phyloP scores from a whole-genome alignment of 306 rosid genomes.

The Acacia melanoxylon region DNA sequence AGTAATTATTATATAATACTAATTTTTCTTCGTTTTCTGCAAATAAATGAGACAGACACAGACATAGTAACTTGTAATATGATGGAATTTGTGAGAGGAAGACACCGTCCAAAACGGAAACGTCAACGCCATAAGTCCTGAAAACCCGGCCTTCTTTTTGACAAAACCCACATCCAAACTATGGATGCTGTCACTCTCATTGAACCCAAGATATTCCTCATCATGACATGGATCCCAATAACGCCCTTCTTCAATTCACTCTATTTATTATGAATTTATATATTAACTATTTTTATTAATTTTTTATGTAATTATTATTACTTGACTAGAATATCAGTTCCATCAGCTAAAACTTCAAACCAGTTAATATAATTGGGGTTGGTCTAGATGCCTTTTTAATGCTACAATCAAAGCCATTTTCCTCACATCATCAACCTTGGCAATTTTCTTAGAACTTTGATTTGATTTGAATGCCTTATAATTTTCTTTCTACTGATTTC shows the following conservation, averaged over 20 bases:
- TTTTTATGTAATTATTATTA: conserved; percentile 34
- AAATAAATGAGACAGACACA: conserved; percentile 6
- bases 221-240: conserved; percentile 49
- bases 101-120: conserved; percentile 54
- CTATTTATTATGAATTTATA: conserved; percentile 10
- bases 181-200: conserved; percentile 54
- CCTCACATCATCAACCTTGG: neutral
- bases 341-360: neutral
- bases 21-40: conserved; percentile 2
- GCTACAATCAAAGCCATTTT: conserved; percentile 15
- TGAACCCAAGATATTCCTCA: conserved; percentile 36
- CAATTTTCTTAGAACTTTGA: conserved; percentile 3
- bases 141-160: conserved; percentile 75
- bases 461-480: neutral
- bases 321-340: conserved; percentile 16
- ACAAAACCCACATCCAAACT: conserved; percentile 40
- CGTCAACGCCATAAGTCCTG: conserved; percentile 62
- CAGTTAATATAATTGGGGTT: conserved; percentile 15
- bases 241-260: conserved; percentile 9
- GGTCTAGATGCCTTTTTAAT: conserved; percentile 25
- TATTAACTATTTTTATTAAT: neutral
- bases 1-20: neutral
- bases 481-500: neutral
- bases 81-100: neutral
- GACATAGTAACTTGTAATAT: neutral